Percentiles rank a stretch among this genome's conserved stretches.
These are phyloP conservation scores for Escovopsis sp. DNA, from an alignment of 2,329 filamentous ascomycete species.

Conservation along the genomic window DNA sequence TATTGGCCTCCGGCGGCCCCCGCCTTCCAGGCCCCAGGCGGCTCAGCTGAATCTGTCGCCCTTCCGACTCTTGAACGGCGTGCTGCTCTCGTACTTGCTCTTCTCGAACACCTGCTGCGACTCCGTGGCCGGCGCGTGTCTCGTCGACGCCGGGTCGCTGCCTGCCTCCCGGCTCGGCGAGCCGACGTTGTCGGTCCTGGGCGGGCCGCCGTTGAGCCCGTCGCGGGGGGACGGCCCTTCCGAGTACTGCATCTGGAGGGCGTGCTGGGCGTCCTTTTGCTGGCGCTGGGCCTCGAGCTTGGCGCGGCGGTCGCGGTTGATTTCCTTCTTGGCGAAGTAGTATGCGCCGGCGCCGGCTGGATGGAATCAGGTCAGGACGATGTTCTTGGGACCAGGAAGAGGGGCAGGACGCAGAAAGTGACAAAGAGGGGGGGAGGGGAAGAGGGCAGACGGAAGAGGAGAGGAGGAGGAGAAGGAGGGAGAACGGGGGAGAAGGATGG, in stretches of 20 bases:
- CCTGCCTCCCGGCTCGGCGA: constrained; percentile 59
- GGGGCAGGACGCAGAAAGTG: too few species aligned
- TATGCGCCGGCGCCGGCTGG: constrained; percentile 85
- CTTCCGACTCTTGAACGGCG: constrained; percentile 62
- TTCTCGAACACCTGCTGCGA: constrained; percentile 53
- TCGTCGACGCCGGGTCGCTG: constrained; percentile 70
- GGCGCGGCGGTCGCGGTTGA: constrained; percentile 74
- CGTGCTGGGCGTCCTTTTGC: constrained; percentile 43
- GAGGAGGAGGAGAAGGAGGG: not conserved
- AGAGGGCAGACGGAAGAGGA: constrained; percentile 17
- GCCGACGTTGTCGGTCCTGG: constrained; percentile 40
- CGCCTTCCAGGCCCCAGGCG: too few species aligned
- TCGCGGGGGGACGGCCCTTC: constrained; percentile 21
- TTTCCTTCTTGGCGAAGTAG: constrained; percentile 86
- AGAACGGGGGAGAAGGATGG: not conserved
- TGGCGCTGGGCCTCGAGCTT: constrained; percentile 52
- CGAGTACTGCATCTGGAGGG: constrained; percentile 39
- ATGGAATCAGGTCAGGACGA: constrained; percentile 4
- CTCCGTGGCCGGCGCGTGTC: constrained; percentile 62
- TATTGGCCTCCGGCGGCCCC: too few species aligned
- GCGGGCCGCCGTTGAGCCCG: constrained; percentile 29
- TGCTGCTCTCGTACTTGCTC: constrained; percentile 75
- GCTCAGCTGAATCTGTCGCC: constrained; percentile 62
- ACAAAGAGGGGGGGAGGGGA: not conserved
- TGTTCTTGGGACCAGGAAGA: constrained; percentile 3